A percentile compares a stretch with the other conserved stretches of the same genome.
phyloP scores from a whole-genome alignment of 306 rosid genomes.

The Ochetophila trinervis region DNA sequence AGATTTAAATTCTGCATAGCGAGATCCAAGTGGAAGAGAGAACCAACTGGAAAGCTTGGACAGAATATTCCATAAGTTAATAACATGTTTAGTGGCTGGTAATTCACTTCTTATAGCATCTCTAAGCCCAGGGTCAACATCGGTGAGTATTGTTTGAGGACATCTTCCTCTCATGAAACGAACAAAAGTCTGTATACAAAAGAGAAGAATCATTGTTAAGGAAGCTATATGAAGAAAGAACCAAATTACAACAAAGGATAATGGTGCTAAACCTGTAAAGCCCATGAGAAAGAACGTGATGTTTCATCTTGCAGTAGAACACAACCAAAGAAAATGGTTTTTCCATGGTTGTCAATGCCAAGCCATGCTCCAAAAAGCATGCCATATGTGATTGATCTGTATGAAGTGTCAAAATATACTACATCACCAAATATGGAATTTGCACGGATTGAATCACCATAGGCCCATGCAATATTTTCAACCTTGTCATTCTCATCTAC shows the following conservation, averaged over 20 bases:
- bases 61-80: slow-evolving; percentile 57
- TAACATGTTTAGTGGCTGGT: slow-evolving; percentile 69
- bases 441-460: slow-evolving; percentile 61
- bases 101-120: slow-evolving; percentile 67
- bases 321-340: slow-evolving; percentile 75
- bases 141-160: slow-evolving; percentile 82
- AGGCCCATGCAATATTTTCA: slow-evolving; percentile 84
- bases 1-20: slow-evolving; percentile 73
- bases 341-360: slow-evolving; percentile 89
- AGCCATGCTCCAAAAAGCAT: slow-evolving; percentile 90
- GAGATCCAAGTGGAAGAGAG: slow-evolving; percentile 68
- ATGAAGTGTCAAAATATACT: slow-evolving; percentile 69
- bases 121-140: slow-evolving; percentile 74
- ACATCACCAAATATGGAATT: slow-evolving; percentile 72
- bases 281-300: slow-evolving; percentile 77
- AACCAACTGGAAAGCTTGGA: slow-evolving; percentile 79
- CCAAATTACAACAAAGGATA: slow-evolving; percentile 37
- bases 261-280: slow-evolving; percentile 73
- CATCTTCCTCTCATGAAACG: slow-evolving; percentile 87
- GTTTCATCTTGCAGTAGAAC: slow-evolving; percentile 92
- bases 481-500: slow-evolving; percentile 77
- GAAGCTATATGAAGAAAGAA: slow-evolving; percentile 30
- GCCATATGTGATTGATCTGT: slow-evolving; percentile 81
- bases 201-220: slow-evolving; percentile 34
- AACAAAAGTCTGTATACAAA: slow-evolving; percentile 61